Base-by-base conservation (phyloP, 164 flowering plant genomes). In the Magnolia kwangsiensis region DNA sequence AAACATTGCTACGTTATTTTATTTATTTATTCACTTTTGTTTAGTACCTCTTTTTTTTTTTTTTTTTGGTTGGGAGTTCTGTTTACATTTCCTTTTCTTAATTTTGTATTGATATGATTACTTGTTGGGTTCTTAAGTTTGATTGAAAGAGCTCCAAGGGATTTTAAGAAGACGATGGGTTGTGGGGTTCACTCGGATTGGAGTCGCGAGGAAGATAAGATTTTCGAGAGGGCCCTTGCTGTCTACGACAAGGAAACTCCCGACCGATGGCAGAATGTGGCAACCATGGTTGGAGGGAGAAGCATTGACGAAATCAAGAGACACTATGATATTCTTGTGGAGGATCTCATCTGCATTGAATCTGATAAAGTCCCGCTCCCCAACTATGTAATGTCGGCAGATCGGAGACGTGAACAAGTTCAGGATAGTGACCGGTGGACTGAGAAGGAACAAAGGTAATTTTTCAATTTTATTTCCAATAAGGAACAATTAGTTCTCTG, bases 191-290 rank as follows among this genome's bases (percentile, higher is more conserved):
- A 24, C 45, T 72, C 84, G 59, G 85, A 78, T 27, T 91, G 95
- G 95, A 91, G 87, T 71, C 86, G 92, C 87, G 91, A 89, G 71
- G 92, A 89, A 86, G 88, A 90, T 83, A 89, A 90, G 85, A 21
- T 82, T 82, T 91, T 91, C 79, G 95, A 91, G 82, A 67, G 85
- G 76, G 95, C 92, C 66, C 75, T 91, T 71, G 90, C 92, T 7
- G 86, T 84, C 67, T 88, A 86, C 3, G 88, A 85, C 19, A 88
- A 85, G 59, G 77, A 82, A 24, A 80, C 83, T 27, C 95, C 95
- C 2, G 79, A 84, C 49, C 83, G 92, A 20, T 91, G 95, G 95
- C 82, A 88, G 45, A 74, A 76, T 23, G 85, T 91, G 13, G 89
- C 95, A 2, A 80, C 88, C 79, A 83, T 87, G 86, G 86, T 91